phyloP scores from a whole-genome alignment of 768 basidiomycete genomes.

The Psilocybe subaeruginosa region DNA sequence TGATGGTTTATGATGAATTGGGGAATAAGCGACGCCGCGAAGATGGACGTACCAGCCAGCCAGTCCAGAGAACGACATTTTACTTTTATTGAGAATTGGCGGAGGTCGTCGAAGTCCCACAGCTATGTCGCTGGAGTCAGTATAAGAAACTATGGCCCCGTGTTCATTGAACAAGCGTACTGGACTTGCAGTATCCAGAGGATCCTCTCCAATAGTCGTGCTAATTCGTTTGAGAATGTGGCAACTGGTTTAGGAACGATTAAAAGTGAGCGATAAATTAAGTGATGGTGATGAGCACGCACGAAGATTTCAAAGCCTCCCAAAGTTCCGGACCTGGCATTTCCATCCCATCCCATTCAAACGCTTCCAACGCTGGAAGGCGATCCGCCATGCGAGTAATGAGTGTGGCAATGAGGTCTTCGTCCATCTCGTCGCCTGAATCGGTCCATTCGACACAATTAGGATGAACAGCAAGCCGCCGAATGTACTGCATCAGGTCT shows the following conservation, averaged over 20 bases:
- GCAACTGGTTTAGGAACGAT: conserved; percentile 26
- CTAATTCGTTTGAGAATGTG: conserved; percentile 35
- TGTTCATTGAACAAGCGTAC: conserved; percentile 26
- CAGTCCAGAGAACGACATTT: conserved; percentile 39
- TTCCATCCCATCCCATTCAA: conserved; percentile 42
- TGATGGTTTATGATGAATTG: conserved; percentile 12
- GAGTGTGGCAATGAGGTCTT: conserved; percentile 30
- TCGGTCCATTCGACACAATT: conserved; percentile 37
- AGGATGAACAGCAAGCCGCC: conserved; percentile 30
- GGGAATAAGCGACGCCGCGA: background rate
- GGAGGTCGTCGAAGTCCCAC: conserved; percentile 38
- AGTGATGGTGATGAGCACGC: conserved; percentile 13
- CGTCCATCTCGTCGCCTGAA: conserved; percentile 35
- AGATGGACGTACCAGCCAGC: conserved; percentile 29
- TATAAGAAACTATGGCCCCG: conserved; percentile 2
- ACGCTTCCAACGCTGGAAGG: conserved; percentile 28
- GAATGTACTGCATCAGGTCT: conserved; percentile 31
- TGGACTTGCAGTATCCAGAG: conserved; percentile 33
- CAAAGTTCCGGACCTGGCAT: conserved; percentile 37
- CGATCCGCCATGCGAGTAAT: conserved; percentile 29
- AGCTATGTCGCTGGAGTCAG: conserved; percentile 25
- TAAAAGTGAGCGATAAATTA: background rate
- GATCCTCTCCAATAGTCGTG: conserved; percentile 36
- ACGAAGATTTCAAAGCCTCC: conserved; percentile 35
- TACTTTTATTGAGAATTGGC: conserved; percentile 34